These are phyloP conservation scores for Curvularia eragrostidis DNA, from an alignment of 2,329 filamentous ascomycete species.

Conservation along the genomic window DNA sequence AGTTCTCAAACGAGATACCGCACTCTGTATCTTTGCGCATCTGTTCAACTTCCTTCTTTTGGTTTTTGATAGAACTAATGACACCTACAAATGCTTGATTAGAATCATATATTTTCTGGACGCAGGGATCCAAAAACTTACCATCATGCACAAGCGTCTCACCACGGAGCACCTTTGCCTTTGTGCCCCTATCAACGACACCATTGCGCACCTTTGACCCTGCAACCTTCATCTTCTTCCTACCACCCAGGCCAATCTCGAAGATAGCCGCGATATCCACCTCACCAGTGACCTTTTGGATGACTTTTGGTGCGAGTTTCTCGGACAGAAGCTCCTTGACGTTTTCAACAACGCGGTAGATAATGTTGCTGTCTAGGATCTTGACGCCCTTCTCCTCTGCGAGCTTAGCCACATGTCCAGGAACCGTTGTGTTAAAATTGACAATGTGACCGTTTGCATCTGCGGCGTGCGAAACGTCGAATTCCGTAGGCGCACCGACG, in stretches of 20 bases:
- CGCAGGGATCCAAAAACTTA: conserved; percentile 57
- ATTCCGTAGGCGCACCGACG: conserved; percentile 81
- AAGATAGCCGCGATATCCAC: conserved; percentile 86
- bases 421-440: conserved; percentile 81
- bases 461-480: conserved; percentile 86
- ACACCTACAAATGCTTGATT: conserved; percentile 62
- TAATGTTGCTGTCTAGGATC: conserved; percentile 85
- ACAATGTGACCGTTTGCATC: conserved; percentile 77
- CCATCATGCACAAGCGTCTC: conserved; percentile 80
- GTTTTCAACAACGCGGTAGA: conserved; percentile 79
- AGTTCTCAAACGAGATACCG: conserved; percentile 82
- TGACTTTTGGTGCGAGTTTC: conserved; percentile 70
- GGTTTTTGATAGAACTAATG: conserved; percentile 82
- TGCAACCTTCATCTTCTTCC: conserved; percentile 75
- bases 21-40: conserved; percentile 95
- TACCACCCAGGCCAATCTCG: conserved; percentile 78
- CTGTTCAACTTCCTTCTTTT: conserved; percentile 88
- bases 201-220: conserved; percentile 90
- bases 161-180: conserved; percentile 74
- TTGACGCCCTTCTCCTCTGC: conserved; percentile 75
- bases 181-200: conserved; percentile 65
- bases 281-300: conserved; percentile 79
- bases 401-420: conserved; percentile 70
- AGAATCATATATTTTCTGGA: neutral
- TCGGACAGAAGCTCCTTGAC: conserved; percentile 72